A percentile compares a stretch with the other conserved stretches of the same genome.
These are phyloP conservation scores for Aureobasidium namibiae DNA, from an alignment of 2,329 filamentous ascomycete genomes.

Conservation along the genomic window DNA sequence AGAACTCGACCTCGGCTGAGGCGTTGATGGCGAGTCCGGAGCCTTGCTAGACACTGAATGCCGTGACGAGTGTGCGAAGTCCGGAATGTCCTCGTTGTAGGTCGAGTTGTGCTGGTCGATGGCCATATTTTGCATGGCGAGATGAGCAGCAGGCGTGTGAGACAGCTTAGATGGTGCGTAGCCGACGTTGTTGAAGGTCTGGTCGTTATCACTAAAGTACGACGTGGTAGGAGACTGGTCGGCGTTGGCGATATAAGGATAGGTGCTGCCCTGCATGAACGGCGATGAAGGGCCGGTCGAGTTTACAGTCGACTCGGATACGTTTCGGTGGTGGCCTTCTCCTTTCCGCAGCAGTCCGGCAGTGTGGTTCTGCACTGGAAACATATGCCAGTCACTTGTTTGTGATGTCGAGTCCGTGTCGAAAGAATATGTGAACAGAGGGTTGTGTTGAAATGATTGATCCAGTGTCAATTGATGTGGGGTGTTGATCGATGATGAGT, in stretches of 20 bases:
- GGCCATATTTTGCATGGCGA: constrained; percentile 51
- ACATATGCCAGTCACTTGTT: constrained; percentile 7
- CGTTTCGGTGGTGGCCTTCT: constrained; percentile 3
- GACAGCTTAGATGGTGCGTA: constrained; percentile 24
- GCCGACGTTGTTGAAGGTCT: constrained; percentile 15
- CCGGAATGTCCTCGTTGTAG: constrained; percentile 39
- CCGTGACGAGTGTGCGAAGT: constrained; percentile 45
- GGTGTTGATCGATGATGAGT: not conserved
- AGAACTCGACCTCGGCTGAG: constrained; percentile 43
- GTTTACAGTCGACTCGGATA: constrained; percentile 33
- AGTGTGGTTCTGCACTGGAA: constrained; percentile 2
- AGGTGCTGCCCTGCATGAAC: constrained; percentile 27
- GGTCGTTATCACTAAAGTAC: constrained; percentile 22
- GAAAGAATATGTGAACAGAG: not conserved
- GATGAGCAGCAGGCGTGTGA: constrained; percentile 41
- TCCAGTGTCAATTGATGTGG: constrained; percentile 1
- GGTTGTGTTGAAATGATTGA: not conserved
- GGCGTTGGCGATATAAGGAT: constrained; percentile 37
- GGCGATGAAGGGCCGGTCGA: constrained; percentile 38
- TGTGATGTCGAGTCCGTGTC: not conserved
- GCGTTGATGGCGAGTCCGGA: constrained; percentile 53
- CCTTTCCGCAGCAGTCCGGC: not conserved
- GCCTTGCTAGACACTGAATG: constrained; percentile 54
- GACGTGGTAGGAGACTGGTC: constrained; percentile 36
- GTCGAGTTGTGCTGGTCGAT: constrained; percentile 42